Conservation (phyloP, 345 rosid species). For the Boechera divaricarpa region DNA sequence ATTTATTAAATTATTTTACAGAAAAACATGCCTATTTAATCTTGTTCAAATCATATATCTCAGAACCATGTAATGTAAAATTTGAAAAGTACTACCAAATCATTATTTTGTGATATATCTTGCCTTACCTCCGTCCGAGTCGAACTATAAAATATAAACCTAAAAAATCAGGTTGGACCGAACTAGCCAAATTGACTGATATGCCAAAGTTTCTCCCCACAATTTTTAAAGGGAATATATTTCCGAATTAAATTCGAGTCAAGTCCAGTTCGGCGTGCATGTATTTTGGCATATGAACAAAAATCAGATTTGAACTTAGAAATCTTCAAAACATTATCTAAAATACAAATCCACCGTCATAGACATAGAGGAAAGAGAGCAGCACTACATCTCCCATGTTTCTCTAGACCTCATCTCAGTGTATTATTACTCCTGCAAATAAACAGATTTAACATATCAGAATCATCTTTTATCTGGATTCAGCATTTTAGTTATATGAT, state of each 20-base stretch:
- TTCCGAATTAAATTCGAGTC: neutral
- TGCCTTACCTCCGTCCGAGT: neutral
- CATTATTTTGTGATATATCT: too few relatives aligned
- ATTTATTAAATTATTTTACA: too few relatives aligned
- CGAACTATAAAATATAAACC: neutral
- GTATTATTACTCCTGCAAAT: constrained; percentile 38
- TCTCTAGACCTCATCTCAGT: constrained; percentile 23
- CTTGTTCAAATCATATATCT: neutral
- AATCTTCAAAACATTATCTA: constrained; percentile 23
- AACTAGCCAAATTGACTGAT: neutral
- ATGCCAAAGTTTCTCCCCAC: neutral
- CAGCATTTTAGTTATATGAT: constrained; percentile 9
- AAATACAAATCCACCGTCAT: constrained; percentile 17
- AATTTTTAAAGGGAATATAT: neutral
- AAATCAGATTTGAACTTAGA: constrained; percentile 9
- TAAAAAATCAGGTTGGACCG: neutral
- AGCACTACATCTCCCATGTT: neutral
- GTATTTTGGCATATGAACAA: constrained; percentile 12
- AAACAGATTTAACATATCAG: constrained; percentile 16
- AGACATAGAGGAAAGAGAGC: constrained; percentile 3
- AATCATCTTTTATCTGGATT: neutral
- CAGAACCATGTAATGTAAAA: neutral
- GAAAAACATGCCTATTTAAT: too few relatives aligned
- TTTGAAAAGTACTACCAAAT: neutral
- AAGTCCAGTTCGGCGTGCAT: neutral